Base-by-base conservation (phyloP, 2,329 filamentous ascomycete genomes). In the Ophiostoma angusticollis region DNA sequence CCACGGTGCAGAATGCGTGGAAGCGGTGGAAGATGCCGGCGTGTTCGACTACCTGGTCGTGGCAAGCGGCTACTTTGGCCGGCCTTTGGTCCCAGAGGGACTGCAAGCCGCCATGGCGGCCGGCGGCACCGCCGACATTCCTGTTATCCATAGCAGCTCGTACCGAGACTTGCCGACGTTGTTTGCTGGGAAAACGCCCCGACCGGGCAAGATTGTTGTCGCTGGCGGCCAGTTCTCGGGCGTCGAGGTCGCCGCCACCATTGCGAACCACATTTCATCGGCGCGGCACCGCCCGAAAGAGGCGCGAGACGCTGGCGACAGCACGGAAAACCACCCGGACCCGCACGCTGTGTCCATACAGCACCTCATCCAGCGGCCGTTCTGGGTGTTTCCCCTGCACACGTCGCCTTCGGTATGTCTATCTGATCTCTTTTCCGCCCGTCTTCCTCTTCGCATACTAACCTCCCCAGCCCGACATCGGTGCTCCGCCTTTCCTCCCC, bases 221-320 rank as follows among this genome's bases (percentile, higher is more conserved):
- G 72, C 86, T 1, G 84, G 84, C 1, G 84, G 83, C 0, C 82
- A 86, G 50, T 86, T 91, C 70, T 89, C 83, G 2, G 84, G 83
- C 1, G 72, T 82, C 5, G 84, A 93, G 60, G 79, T 80, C 35
- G 79, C 83, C 0, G 78, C 74, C 9, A 76, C 78, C 2, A 72
- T 87, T 35, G 82, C 81, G 9, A 66, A 74, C 5, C 75, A 86
- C 45, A 56, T 89, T 1, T 87, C 83, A 0, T 75, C 75, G 6
- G 68, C 70, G 3, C 56, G 58, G 11, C 63, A 80, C 52, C 68
- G 72, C 0, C 70, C 76, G 0, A 59, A 57, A 1, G 5, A 29
- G 19, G 16, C 17, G 25, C 12, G 1, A 9, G 5, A 9, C 18
- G 12, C 2, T 19, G 38, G 29, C 9, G 19, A 31, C 5, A 63